A percentile compares a stretch with the other conserved stretches of the same genome.
phyloP scores from a whole-genome alignment of 2,329 filamentous ascomycete species.

The Amesomyces nigricolor region DNA sequence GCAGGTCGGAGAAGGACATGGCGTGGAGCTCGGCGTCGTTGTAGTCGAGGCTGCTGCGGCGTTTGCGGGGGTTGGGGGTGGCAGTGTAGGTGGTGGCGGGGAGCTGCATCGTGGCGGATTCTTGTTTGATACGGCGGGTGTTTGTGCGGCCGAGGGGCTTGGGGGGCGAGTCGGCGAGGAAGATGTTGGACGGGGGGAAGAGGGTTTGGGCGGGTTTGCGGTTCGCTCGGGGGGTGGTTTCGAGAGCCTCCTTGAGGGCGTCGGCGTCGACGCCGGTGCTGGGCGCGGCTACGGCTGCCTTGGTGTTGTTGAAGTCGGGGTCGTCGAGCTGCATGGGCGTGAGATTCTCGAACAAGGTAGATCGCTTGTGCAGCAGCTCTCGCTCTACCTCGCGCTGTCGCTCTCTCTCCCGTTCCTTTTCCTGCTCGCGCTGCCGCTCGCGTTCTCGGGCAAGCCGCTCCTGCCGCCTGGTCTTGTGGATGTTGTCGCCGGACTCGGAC shows the following conservation, averaged over 20 bases:
- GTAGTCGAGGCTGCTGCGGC: slow-evolving; percentile 47
- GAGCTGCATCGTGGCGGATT: slow-evolving; percentile 11
- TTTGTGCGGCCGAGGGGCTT: slow-evolving; percentile 15
- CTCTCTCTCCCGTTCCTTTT: slow-evolving; percentile 20
- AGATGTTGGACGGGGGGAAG: slow-evolving; percentile 2
- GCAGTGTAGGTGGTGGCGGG: slow-evolving; percentile 22
- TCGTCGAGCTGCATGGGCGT: slow-evolving; percentile 24
- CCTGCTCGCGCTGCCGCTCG: slow-evolving; percentile 18
- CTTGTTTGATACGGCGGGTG: slow-evolving; percentile 20
- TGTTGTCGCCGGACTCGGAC: slow-evolving; percentile 15
- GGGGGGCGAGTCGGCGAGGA: slow-evolving; percentile 3
- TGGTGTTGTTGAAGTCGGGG: slow-evolving; percentile 26
- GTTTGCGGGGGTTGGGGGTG: slow-evolving; percentile 30
- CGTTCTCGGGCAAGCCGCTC: slow-evolving; percentile 25
- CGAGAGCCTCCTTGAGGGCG: slow-evolving; percentile 29
- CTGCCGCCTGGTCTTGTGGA: slow-evolving; percentile 24
- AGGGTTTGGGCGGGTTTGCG: slow-evolving; percentile 8
- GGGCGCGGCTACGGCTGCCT: slow-evolving; percentile 26
- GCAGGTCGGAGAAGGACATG: slow-evolving; percentile 50
- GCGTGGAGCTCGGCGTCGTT: slow-evolving; percentile 49
- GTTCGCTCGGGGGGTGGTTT: slow-evolving; percentile 26
- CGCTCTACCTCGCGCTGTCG: slow-evolving; percentile 20
- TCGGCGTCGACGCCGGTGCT: slow-evolving; percentile 26
- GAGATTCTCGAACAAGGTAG: slow-evolving; percentile 27
- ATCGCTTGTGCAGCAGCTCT: slow-evolving; percentile 27